phyloP scores from a whole-genome alignment of 2,329 filamentous ascomycete species.

The Phaeosphaeria sp. region DNA sequence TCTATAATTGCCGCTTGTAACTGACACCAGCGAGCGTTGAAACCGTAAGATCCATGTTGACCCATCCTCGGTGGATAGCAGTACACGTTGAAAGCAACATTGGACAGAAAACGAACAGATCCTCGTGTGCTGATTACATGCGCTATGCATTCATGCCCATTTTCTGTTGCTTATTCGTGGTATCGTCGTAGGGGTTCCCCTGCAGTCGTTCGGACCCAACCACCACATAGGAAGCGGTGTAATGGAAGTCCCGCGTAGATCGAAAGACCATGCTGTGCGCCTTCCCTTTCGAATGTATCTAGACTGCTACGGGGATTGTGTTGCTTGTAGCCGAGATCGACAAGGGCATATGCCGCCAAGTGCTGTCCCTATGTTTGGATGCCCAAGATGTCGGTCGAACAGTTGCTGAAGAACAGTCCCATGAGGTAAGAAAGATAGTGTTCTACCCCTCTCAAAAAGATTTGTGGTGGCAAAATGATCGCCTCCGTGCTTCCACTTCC shows the following conservation, averaged over 20 bases:
- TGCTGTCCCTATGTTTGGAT: neutral
- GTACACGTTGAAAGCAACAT: neutral
- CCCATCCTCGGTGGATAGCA: neutral
- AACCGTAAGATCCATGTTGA: too few relatives aligned
- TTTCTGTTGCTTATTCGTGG: slow-evolving; percentile 2
- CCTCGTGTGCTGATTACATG: slow-evolving; percentile 5
- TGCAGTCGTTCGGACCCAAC: slow-evolving; percentile 17
- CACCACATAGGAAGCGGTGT: slow-evolving; percentile 18
- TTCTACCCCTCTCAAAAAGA: slow-evolving; percentile 5
- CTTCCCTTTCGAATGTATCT: neutral
- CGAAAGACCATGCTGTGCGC: neutral
- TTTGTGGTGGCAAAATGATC: slow-evolving; percentile 35
- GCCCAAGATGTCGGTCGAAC: neutral
- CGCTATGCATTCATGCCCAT: slow-evolving; percentile 26
- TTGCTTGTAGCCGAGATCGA: neutral
- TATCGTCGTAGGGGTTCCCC: slow-evolving; percentile 22
- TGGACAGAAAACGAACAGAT: neutral
- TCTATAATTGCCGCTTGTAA: too few relatives aligned
- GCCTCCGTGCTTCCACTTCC: slow-evolving; percentile 22
- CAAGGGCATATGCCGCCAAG: neutral
- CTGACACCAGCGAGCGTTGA: too few relatives aligned
- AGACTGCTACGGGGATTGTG: neutral
- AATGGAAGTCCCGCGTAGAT: slow-evolving; percentile 3
- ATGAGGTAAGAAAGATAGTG: slow-evolving; percentile 5
- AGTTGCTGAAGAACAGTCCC: slow-evolving; percentile 5